Evolutionary conservation across 257 asterid species (phyloP).

Genomic region (Capsicum baccatum): DNA sequence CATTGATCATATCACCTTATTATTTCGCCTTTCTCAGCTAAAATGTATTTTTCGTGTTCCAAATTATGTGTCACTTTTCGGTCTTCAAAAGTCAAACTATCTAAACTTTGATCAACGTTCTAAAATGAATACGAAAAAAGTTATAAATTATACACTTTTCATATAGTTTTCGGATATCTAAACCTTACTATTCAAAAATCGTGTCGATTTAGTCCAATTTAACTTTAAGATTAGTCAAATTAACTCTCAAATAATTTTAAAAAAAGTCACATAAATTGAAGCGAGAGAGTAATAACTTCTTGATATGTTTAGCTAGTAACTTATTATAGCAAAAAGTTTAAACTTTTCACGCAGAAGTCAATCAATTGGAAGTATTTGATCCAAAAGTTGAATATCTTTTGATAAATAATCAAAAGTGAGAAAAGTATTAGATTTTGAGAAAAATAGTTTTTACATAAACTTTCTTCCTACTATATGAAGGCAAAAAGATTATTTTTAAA

Average conservation of each 20-base stretch:
- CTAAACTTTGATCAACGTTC: too few relatives aligned
- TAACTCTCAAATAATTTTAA: neutral
- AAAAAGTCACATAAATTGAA: neutral
- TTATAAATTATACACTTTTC: too few relatives aligned
- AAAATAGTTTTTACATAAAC: too few relatives aligned
- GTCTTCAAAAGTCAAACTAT: too few relatives aligned
- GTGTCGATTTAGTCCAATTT: neutral
- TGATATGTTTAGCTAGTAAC: neutral
- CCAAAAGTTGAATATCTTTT: neutral
- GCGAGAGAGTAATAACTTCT: neutral
- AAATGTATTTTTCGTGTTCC: neutral
- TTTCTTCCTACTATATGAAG: too few relatives aligned
- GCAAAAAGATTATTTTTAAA: too few relatives aligned
- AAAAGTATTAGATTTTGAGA: too few relatives aligned
- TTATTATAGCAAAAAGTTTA: neutral
- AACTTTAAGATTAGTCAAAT: neutral
- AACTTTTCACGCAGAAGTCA: neutral
- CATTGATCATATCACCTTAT: too few relatives aligned
- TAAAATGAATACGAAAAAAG: too few relatives aligned
- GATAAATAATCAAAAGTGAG: slow-evolving; percentile 5
- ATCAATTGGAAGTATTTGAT: neutral
- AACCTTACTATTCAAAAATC: too few relatives aligned
- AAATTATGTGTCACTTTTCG: neutral
- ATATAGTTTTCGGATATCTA: too few relatives aligned
- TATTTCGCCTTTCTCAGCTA: neutral